Percentiles rank a stretch among this genome's conserved stretches.
phyloP scores from a whole-genome alignment of 192 early-diverging fungal genomes.

The Coemansia sp. region DNA sequence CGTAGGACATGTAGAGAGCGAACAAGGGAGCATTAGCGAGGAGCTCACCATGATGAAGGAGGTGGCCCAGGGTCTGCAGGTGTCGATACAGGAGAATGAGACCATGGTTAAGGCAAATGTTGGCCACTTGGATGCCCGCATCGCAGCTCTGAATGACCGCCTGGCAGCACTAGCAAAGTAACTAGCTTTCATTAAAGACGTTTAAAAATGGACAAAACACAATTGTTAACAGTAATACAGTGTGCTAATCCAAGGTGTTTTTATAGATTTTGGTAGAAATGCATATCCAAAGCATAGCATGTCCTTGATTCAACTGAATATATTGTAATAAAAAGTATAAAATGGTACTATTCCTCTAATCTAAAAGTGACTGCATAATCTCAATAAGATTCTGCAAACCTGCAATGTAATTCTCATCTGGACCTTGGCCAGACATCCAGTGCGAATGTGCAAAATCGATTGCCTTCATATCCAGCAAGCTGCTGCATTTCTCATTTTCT shows the following conservation, averaged over 20 bases:
- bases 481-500: constrained; percentile 28
- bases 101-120: constrained; percentile 62
- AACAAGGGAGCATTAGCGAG: constrained; percentile 66
- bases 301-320: too few relatives aligned
- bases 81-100: constrained; percentile 61
- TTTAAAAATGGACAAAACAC: too few relatives aligned
- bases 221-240: too few relatives aligned
- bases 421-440: constrained; percentile 60
- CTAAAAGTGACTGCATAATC: constrained; percentile 47
- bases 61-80: constrained; percentile 55
- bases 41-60: constrained; percentile 64
- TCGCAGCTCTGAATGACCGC: constrained; percentile 62
- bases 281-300: too few relatives aligned
- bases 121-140: constrained; percentile 61
- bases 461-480: constrained; percentile 61
- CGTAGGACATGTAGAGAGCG: constrained; percentile 66
- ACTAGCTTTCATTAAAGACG: too few relatives aligned
- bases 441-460: constrained; percentile 92
- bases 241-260: too few relatives aligned
- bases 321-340: too few relatives aligned
- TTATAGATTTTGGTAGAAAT: too few relatives aligned
- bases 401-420: constrained; percentile 66
- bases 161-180: constrained; percentile 31
- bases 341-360: too few relatives aligned
- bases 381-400: constrained; percentile 63